Evolutionary conservation across 192 early-diverging fungal genomes (phyloP), one percentile per base, ranked within the genome.

Genomic region (Coemansia sp.): DNA sequence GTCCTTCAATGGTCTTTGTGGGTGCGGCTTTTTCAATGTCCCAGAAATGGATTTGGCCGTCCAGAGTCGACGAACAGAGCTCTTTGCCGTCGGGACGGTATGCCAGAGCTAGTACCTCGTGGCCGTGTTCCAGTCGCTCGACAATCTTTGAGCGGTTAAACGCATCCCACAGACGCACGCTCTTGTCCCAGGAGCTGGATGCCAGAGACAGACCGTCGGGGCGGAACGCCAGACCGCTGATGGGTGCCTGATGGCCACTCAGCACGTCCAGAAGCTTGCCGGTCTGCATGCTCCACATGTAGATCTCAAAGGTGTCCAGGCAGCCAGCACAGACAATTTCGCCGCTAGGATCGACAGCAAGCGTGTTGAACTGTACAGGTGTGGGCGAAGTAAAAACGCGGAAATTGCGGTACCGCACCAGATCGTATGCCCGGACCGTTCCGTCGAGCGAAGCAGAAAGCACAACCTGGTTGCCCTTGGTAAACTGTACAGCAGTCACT

Each of bases 351-450:
- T 98, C 98, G 12, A 99, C 95, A 0, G 96, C 93, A 52, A 99
- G 75, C 12, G 89, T 90, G 28, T 87, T 88, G 65, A 99, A 98
- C 82, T 99, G 98, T 18, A 94, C 92, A 0, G 97, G 96, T 17
- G 90, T 90, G 0, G 98, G 96, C 48, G 94, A 90, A 0, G 94
- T 96, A 65, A 98, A 97, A 2, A 97, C 97, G 64, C 96, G 86
- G 84, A 99, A 99, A 75, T 99, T 99, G 62, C 98, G 87, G 77
- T 99, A 99, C 58, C 98, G 88, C 28, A 97, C 90, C 60, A 99
- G 71, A 82, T 99, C 98, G 67, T 89, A 99, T 5, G 96, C 98
- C n/a, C 98, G 88, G 18, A 99, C 95, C 0, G 98, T 99, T 31
- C 98, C 98, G 77, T 99, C 97, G 61, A 96, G 80, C 42, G 93